A percentile compares a stretch with the other conserved stretches of the same genome.
Conservation (phyloP, 192 early-diverging fungal genomes). For the Obelidium mucronatum region DNA sequence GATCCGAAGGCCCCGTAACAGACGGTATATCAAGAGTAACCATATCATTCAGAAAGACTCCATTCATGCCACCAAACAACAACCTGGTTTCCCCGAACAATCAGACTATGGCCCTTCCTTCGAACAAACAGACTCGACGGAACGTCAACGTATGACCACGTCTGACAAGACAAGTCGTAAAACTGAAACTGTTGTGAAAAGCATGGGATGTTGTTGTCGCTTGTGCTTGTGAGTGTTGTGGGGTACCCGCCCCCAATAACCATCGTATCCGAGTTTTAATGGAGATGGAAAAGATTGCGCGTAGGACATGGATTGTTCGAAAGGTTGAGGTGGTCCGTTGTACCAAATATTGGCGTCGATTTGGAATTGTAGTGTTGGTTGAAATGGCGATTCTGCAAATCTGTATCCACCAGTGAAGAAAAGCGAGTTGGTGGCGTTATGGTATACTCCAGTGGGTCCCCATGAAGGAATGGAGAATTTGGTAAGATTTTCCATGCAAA, state of each 20-base stretch:
- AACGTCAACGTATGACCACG: slow-evolving; percentile 26
- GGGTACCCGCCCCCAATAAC: slow-evolving; percentile 27
- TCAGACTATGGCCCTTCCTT: slow-evolving; percentile 26
- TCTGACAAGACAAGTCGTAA: slow-evolving; percentile 25
- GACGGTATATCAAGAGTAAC: slow-evolving; percentile 11
- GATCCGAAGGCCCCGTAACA: no score
- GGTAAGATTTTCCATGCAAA: slow-evolving; percentile 31
- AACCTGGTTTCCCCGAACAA: slow-evolving; percentile 1
- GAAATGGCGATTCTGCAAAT: not conserved
- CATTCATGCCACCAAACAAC: slow-evolving; percentile 26
- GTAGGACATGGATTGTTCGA: slow-evolving; percentile 5
- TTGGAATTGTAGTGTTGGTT: slow-evolving; percentile 33
- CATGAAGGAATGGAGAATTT: slow-evolving; percentile 32
- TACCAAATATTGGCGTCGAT: slow-evolving; percentile 48
- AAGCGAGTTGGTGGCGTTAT: slow-evolving; percentile 41
- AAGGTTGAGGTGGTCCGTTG: slow-evolving; percentile 32
- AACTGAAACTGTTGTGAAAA: slow-evolving; percentile 33
- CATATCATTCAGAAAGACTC: slow-evolving; percentile 21
- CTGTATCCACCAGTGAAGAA: slow-evolving; percentile 45
- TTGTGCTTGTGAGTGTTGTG: not conserved
- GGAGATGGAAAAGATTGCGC: slow-evolving; percentile 2
- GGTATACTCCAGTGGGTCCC: slow-evolving; percentile 37
- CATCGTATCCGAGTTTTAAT: not conserved
- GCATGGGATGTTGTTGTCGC: slow-evolving; percentile 15
- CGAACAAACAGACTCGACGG: not conserved